Evolutionary conservation across 495 filamentous ascomycete genomes (phyloP).

Genomic region (Daldinia bambusicola): DNA sequence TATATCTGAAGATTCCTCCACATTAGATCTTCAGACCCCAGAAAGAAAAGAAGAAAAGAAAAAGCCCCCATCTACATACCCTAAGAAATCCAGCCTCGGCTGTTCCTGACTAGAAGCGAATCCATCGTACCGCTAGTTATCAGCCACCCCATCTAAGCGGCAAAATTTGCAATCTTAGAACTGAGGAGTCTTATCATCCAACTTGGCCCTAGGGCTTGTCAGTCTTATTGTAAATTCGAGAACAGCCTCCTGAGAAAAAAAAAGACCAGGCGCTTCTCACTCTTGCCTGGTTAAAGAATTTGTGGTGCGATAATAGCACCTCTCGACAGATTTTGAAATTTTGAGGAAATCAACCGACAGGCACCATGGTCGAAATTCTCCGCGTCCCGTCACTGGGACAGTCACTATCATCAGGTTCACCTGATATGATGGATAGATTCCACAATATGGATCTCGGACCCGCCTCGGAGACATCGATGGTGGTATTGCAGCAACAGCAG

Average conservation of each 20-base stretch:
- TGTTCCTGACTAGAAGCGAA: conserved; percentile 33
- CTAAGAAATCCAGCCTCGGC: conserved; percentile 31
- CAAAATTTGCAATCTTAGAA: conserved; percentile 5
- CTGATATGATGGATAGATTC: conserved; percentile 44
- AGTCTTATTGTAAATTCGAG: conserved; percentile 25
- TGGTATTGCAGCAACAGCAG: conserved; percentile 35
- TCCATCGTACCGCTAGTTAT: conserved; percentile 30
- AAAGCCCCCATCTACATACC: conserved; percentile 2
- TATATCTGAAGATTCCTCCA: conserved; percentile 26
- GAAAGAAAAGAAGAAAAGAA: conserved; percentile 11
- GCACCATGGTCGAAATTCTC: conserved; percentile 41
- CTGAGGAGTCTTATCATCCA: conserved; percentile 19
- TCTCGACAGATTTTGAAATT: conserved; percentile 22
- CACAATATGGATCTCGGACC: conserved; percentile 41
- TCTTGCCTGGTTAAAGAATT: conserved; percentile 9
- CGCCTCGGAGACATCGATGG: conserved; percentile 35
- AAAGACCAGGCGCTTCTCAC: conserved; percentile 9
- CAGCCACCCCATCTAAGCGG: conserved; percentile 16
- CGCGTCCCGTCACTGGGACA: conserved; percentile 37
- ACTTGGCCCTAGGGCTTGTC: conserved; percentile 20
- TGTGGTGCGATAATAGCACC: conserved; percentile 23
- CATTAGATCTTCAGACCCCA: conserved; percentile 20
- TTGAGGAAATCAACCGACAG: conserved; percentile 17
- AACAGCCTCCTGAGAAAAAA: conserved; percentile 8
- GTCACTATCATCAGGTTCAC: conserved; percentile 22